A percentile compares a stretch with the other conserved stretches of the same genome.
These are phyloP conservation scores for Microglena sp. DNA, from an alignment of 139 green algal genomes.

Conservation along the genomic window DNA sequence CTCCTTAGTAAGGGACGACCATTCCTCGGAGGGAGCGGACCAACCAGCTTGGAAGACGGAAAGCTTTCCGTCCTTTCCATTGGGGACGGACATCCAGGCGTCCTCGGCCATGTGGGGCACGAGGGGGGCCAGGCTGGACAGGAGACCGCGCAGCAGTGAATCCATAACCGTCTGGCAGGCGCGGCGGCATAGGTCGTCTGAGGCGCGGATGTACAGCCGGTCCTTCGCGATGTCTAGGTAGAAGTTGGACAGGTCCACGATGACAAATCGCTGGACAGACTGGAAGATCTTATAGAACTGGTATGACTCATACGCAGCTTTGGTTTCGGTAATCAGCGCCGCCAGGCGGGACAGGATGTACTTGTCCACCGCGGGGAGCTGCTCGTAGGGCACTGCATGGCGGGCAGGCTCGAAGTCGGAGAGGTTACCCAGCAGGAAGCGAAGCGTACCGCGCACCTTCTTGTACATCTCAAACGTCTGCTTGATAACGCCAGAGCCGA, in stretches of 20 bases:
- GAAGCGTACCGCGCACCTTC: conserved; percentile 65
- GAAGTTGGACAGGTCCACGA: conserved; percentile 85
- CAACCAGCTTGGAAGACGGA: conserved; percentile 73
- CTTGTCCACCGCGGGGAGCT: conserved; percentile 30
- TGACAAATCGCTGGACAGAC: conserved; percentile 69
- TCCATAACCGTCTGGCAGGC: conserved; percentile 80
- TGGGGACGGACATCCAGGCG: conserved; percentile 75
- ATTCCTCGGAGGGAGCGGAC: conserved; percentile 33
- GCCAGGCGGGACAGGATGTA: conserved; percentile 51
- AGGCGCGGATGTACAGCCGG: conserved; percentile 70
- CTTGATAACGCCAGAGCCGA: conserved; percentile 66
- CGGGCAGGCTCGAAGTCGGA: conserved; percentile 57
- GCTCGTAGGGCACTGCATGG: conserved; percentile 25
- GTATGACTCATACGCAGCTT: conserved; percentile 66
- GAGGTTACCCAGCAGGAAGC: conserved; percentile 95
- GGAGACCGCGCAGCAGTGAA: conserved; percentile 27
- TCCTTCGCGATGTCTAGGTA: conserved; percentile 97
- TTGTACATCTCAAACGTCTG: conserved; percentile 87
- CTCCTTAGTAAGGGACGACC: conserved; percentile 19
- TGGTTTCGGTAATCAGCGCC: conserved; percentile 34
- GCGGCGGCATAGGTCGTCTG: conserved; percentile 43
- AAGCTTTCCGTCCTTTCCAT: conserved; percentile 5
- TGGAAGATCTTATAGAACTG: conserved; percentile 71
- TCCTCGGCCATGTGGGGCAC: conserved; percentile 95
- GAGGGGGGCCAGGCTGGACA: conserved; percentile 64